Conservation (phyloP, 495 filamentous ascomycete species). For the Lepidopterella palustris region DNA sequence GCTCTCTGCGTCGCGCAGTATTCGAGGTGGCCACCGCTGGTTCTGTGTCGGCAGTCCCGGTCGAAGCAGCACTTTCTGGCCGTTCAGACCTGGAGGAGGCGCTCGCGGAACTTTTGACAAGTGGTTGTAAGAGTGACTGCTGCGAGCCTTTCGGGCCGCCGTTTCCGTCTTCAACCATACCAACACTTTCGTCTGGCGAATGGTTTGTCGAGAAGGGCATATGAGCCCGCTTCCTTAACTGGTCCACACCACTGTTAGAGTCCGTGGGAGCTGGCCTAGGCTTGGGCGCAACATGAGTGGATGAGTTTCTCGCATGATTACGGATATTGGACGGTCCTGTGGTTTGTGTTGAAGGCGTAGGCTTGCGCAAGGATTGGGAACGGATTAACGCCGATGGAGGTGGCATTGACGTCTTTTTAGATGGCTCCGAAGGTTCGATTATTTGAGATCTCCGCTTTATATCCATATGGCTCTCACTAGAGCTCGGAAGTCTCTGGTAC, state of each 20-base stretch:
- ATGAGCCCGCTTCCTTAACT: background rate
- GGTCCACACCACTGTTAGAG: background rate
- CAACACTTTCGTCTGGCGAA: background rate
- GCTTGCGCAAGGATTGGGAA: constrained; percentile 22
- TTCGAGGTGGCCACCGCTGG: background rate
- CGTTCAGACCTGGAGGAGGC: constrained; percentile 11
- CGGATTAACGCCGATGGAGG: constrained; percentile 9
- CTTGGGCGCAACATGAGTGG: constrained; percentile 4
- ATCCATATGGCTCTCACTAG: background rate
- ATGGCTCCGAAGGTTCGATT: background rate
- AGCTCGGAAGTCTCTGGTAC: constrained; percentile 5
- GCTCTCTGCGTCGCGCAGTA: constrained; percentile 13
- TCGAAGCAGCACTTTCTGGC: constrained; percentile 3
- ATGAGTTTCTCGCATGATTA: constrained; percentile 12
- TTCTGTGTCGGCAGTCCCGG: background rate
- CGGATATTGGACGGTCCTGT: constrained; percentile 1
- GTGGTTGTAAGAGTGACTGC: constrained; percentile 1
- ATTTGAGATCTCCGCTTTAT: background rate
- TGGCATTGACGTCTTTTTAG: background rate
- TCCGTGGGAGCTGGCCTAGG: background rate
- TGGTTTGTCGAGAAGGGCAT: background rate
- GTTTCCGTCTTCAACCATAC: background rate
- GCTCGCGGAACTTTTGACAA: constrained; percentile 7
- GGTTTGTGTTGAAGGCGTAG: constrained; percentile 2
- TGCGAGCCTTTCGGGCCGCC: constrained; percentile 4